Evolutionary conservation across 345 rosid species (phyloP).

Genomic region (Luvunga scandens): DNA sequence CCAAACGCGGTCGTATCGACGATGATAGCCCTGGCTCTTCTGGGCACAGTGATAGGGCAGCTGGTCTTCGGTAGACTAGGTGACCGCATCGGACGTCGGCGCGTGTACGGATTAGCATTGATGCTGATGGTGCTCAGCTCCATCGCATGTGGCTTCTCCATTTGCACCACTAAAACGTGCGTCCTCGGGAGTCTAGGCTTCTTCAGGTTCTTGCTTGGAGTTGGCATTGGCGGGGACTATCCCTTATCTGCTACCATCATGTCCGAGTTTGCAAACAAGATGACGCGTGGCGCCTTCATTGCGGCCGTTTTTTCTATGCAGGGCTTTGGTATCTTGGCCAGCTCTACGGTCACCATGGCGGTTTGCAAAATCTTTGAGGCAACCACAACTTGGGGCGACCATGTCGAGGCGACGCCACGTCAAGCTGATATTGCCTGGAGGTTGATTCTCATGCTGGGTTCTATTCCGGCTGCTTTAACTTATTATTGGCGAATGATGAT

Average conservation of each 20-base stretch:
- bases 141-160: constrained; percentile 60
- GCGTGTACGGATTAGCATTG: constrained; percentile 58
- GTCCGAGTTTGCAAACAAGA: constrained; percentile 82
- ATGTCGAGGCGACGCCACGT: constrained; percentile 23
- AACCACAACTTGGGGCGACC: background rate
- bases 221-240: constrained; percentile 80
- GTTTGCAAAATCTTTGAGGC: constrained; percentile 36
- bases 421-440: constrained; percentile 70
- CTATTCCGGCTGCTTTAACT: constrained; percentile 76
- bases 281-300: constrained; percentile 63
- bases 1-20: constrained; percentile 21
- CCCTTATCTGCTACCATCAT: constrained; percentile 79
- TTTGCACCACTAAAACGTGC: constrained; percentile 46
- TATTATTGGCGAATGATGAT: constrained; percentile 78
- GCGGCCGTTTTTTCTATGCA: constrained; percentile 81
- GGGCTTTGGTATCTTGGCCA: constrained; percentile 62
- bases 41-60: constrained; percentile 63
- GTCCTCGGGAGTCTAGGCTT: constrained; percentile 57
- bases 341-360: constrained; percentile 51
- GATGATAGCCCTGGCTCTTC: constrained; percentile 44
- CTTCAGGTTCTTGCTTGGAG: constrained; percentile 61
- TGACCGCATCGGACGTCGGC: constrained; percentile 56
- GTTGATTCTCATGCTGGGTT: constrained; percentile 68
- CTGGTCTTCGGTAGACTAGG: constrained; percentile 61
- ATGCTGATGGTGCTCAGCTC: constrained; percentile 59